These are phyloP conservation scores for Garcia nutans DNA, from an alignment of 345 rosid genomes.

Conservation along the genomic window DNA sequence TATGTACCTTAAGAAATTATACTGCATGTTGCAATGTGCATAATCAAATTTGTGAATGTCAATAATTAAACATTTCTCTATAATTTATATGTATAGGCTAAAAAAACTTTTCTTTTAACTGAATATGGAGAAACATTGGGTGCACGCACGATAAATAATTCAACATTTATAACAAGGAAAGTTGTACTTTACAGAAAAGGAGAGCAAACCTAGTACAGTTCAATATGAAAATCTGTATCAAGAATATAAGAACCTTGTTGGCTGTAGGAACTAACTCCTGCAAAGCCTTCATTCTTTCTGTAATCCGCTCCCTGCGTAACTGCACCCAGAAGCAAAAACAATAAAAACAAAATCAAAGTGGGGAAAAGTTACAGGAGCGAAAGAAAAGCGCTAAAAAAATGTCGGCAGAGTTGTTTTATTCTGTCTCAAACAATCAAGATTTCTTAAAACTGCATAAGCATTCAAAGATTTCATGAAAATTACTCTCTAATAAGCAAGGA, in stretches of 20 bases:
- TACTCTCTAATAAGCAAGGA: background rate
- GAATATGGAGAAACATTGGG: too few species aligned
- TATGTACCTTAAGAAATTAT: background rate
- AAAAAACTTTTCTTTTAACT: too few species aligned
- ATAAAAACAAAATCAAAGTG: background rate
- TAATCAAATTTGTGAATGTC: background rate
- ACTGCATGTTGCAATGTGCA: background rate
- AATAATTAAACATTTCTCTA: too few species aligned
- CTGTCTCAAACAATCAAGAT: background rate
- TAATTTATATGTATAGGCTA: too few species aligned
- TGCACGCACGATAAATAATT: too few species aligned
- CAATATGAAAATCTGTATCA: background rate
- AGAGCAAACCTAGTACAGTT: background rate
- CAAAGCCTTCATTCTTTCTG: conserved; percentile 70
- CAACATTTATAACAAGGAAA: too few species aligned
- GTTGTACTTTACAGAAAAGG: too few species aligned
- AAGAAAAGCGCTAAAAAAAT: background rate
- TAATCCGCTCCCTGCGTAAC: conserved; percentile 74
- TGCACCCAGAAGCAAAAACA: conserved; percentile 21
- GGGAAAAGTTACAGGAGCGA: background rate
- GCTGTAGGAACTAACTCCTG: conserved; percentile 76
- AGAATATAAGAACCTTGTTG: conserved; percentile 50
- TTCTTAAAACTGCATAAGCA: background rate
- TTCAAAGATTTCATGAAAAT: background rate
- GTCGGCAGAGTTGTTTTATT: background rate